These are phyloP conservation scores for Amauroascus niger DNA, from an alignment of 2,329 filamentous ascomycete species.

Conservation along the genomic window DNA sequence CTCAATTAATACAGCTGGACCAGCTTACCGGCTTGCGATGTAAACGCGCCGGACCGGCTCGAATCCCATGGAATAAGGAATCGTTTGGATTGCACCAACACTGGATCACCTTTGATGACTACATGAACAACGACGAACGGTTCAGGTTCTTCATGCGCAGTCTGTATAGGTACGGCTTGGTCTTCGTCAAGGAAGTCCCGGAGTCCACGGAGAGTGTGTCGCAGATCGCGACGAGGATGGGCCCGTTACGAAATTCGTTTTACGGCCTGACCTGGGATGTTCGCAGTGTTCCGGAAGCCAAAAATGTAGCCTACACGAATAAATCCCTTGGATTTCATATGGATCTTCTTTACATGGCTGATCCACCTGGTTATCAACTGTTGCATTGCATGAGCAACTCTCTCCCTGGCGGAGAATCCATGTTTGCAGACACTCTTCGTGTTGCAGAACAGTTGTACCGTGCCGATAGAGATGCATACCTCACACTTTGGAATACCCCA, in stretches of 20 bases:
- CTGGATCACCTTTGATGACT: constrained; percentile 60
- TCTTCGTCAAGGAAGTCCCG: constrained; percentile 69
- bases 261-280: constrained; percentile 92
- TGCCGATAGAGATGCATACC: constrained; percentile 15
- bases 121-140: constrained; percentile 50
- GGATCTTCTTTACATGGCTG: constrained; percentile 77
- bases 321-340: constrained; percentile 79
- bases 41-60: not conserved
- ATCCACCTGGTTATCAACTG: constrained; percentile 72
- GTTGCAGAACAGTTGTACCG: constrained; percentile 40
- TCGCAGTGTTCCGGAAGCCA: constrained; percentile 65
- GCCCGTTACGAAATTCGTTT: constrained; percentile 72
- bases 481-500: constrained; percentile 34
- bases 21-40: not conserved
- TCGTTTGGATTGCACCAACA: constrained; percentile 38
- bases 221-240: constrained; percentile 61
- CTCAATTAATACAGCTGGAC: constrained; percentile 14
- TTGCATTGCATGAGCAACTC: constrained; percentile 82
- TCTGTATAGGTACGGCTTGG: constrained; percentile 58
- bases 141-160: constrained; percentile 55
- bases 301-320: constrained; percentile 86
- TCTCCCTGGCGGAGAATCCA: constrained; percentile 67
- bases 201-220: constrained; percentile 56
- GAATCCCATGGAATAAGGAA: constrained; percentile 14
- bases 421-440: constrained; percentile 69